Base-by-base conservation (phyloP, 495 filamentous ascomycete genomes). In the Pseudotulostoma volvatum region DNA sequence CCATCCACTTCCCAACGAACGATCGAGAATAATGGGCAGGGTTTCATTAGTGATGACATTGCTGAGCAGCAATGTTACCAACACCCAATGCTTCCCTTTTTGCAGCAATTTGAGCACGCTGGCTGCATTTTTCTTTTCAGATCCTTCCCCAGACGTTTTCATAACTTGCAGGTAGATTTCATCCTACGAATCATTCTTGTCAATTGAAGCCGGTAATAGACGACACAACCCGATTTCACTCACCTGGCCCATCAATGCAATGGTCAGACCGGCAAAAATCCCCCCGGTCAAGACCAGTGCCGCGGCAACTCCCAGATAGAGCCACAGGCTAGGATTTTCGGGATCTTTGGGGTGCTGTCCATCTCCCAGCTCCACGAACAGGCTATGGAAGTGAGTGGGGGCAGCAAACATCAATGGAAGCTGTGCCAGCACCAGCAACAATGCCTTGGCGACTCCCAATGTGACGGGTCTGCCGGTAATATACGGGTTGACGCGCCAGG, bases 11-110 rank as follows among this genome's bases (percentile, higher is more conserved):
- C 90, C 90, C 13, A 97, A 71, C 39, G 83, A 88, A 21, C 92
- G 72, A 59, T 97, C 90, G 11, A 97, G 71, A 15, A 96, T 82
- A 37, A 97, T 93, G 17, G 90, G 90, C 5, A 97, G 71, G 0
- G 90, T 90, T 60, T 96, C 90, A 58, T 97, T 97, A 36, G 93
- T 93, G 49, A 97, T 95, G 50, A 96, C 90, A 59, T 97, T 97
- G 48, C 84, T 82, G 36, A 97, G 63, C 3, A 97, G 71, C 20
- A 97, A 64, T 9, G 90, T 97, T 21, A 97, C 90, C 38, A 97
- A 65, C n/a, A 97, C 90, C 90, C 90, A 97, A 58, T 97, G 90
- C 50, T 97, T 97, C 31, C 90, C 92, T 34, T 71, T 76, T 41
- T 88, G 76, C 33, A 97, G 57, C 11, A 97, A 65, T 18, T 73